phyloP scores from a whole-genome alignment of 78 protist genomes.

The Dictyostelium capitatum region DNA sequence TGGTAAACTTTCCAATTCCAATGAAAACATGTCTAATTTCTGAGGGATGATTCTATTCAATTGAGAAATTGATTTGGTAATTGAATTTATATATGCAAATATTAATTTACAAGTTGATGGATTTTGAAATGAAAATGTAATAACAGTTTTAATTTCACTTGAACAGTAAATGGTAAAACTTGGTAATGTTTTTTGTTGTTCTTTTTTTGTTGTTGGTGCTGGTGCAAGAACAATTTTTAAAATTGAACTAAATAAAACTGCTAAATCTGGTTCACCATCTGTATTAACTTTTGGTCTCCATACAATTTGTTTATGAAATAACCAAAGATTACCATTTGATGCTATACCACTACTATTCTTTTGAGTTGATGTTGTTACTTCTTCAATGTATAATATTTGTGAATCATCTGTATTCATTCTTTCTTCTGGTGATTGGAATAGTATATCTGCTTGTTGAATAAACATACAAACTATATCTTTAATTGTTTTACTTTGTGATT shows the following conservation, averaged over 20 bases:
- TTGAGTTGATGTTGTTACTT: conserved; percentile 12
- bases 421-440: conserved; percentile 67
- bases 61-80: conserved; percentile 33
- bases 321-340: conserved; percentile 49
- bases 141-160: conserved; percentile 64
- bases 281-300: conserved; percentile 65
- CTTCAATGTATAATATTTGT: conserved; percentile 38
- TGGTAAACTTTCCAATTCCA: conserved; percentile 64
- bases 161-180: conserved; percentile 58
- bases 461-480: conserved; percentile 59
- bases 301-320: conserved; percentile 61
- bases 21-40: conserved; percentile 36
- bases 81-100: conserved; percentile 14
- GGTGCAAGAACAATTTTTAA: conserved; percentile 59
- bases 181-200: conserved; percentile 12
- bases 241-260: conserved; percentile 20
- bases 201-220: background rate
- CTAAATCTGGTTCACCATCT: conserved; percentile 52
- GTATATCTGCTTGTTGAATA: conserved; percentile 33
- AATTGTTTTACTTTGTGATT: conserved; percentile 11
- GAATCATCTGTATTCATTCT: conserved; percentile 43
- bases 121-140: conserved; percentile 53
- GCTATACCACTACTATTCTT: background rate
- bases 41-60: background rate
- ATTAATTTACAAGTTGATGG: conserved; percentile 65